Evolutionary conservation across 2,329 filamentous ascomycete species (phyloP), one percentile per base, ranked within the genome.

Genomic region (Cytospora piceicola): DNA sequence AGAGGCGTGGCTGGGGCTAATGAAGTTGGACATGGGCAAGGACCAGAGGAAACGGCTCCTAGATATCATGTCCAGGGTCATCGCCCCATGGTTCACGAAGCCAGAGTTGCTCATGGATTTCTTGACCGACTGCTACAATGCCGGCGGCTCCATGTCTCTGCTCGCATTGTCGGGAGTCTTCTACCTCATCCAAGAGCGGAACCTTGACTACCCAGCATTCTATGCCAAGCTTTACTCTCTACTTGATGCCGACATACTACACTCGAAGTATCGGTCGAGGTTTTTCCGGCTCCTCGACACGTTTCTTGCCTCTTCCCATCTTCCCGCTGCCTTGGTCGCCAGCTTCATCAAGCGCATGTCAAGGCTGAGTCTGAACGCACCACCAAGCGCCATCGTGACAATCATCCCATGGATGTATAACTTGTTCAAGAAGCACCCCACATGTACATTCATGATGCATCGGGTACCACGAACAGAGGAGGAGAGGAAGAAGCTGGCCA

Each of bases 381-480:
- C 96, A 2, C 95, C 96, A 2, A 88, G 92, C 39, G 94, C 93
- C 34, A 90, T 98, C 61, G 94, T 98, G 20, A 90, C 89, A 62
- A 88, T 97, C 55, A 84, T 98, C 12, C 96, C 95, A 0, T 97
- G 93, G 88, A 89, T 94, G 60, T 99, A 99, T 82, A 99, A 99
- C 78, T 85, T 97, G 71, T 85, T 99, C 75, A 95, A 92, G 77
- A 86, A 86, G 70, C 95, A 99, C 75, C 94, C 94, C 0, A 88
- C 89, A 1, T 96, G 93, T 74, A 96, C 94, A 0, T 98, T 97
- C 73, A 96, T 99, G 93, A 87, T 99, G 70, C 96, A 99, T 76
- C 88, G 95, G 63, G 88, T 87, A 66, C 81, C 85, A 46, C 84
- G 83, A 57, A 87, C 88, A 52, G 75, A 82, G 1, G 84, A 88